phyloP scores from a whole-genome alignment of 805 yeast species.

The Starmerella potacharoeniae region DNA sequence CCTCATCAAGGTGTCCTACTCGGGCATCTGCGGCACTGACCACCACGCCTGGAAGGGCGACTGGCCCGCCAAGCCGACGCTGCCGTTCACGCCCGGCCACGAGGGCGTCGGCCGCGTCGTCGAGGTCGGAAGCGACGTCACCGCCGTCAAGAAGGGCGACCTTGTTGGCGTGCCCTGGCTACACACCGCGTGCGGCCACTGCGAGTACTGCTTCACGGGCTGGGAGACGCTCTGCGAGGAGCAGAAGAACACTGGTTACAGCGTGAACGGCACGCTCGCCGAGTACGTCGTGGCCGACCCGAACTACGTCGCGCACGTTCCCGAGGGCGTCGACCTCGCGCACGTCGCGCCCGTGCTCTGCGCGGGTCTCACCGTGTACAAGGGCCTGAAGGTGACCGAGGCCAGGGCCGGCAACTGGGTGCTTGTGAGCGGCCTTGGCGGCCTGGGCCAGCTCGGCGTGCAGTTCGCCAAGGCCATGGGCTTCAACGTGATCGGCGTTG shows the following conservation, averaged over 20 bases:
- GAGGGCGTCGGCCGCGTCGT: slow-evolving; percentile 85
- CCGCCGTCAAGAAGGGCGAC: slow-evolving; percentile 66
- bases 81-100: slow-evolving; percentile 78
- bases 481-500: slow-evolving; percentile 57
- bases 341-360: slow-evolving; percentile 71
- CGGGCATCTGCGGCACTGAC: slow-evolving; percentile 92
- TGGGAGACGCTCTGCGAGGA: slow-evolving; percentile 60
- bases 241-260: slow-evolving; percentile 72
- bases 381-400: slow-evolving; percentile 73
- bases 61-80: slow-evolving; percentile 69
- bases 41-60: slow-evolving; percentile 92
- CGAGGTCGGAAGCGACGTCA: slow-evolving; percentile 58
- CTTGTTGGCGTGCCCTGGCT: slow-evolving; percentile 78
- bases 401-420: slow-evolving; percentile 64
- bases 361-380: slow-evolving; percentile 87
- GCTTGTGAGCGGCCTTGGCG: slow-evolving; percentile 68
- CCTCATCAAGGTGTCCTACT: slow-evolving; percentile 68
- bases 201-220: slow-evolving; percentile 61
- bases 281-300: slow-evolving; percentile 85
- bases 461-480: slow-evolving; percentile 76
- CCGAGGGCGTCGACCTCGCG: slow-evolving; percentile 63
- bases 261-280: slow-evolving; percentile 85
- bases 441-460: slow-evolving; percentile 61
- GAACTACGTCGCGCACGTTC: slow-evolving; percentile 71
- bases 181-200: slow-evolving; percentile 62